Evolutionary conservation across 2,329 filamentous ascomycete species (phyloP).

Genomic region (Aureobasidium sp.): DNA sequence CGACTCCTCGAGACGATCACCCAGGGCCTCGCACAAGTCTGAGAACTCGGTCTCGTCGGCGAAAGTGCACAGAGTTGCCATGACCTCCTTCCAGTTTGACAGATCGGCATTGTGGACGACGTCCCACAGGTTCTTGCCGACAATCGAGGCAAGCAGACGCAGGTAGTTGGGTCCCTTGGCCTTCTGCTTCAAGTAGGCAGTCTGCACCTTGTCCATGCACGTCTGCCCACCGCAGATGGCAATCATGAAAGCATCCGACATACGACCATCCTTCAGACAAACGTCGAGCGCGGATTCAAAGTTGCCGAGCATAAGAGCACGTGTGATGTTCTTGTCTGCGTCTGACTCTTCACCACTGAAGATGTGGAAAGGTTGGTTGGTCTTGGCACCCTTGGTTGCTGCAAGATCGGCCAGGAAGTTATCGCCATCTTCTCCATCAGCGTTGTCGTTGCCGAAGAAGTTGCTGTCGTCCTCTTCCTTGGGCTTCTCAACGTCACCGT

Average conservation of each 20-base stretch:
- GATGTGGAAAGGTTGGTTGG: slow-evolving; percentile 87
- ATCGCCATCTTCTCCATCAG: slow-evolving; percentile 53
- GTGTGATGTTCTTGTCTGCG: slow-evolving; percentile 79
- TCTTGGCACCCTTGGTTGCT: slow-evolving; percentile 84
- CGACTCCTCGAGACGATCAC: slow-evolving; percentile 76
- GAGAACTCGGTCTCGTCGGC: slow-evolving; percentile 85
- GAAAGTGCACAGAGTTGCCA: slow-evolving; percentile 93
- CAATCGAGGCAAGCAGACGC: slow-evolving; percentile 80
- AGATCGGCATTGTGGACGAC: slow-evolving; percentile 93
- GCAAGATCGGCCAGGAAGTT: slow-evolving; percentile 80
- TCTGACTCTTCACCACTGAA: slow-evolving; percentile 75
- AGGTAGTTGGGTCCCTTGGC: slow-evolving; percentile 81
- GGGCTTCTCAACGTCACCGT: slow-evolving; percentile 47
- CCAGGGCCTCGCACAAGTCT: slow-evolving; percentile 88
- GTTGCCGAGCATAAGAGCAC: slow-evolving; percentile 77
- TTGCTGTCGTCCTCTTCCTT: slow-evolving; percentile 30
- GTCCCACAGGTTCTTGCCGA: slow-evolving; percentile 96
- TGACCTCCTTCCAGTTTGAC: slow-evolving; percentile 90
- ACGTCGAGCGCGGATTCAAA: slow-evolving; percentile 86
- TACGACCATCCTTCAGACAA: slow-evolving; percentile 68
- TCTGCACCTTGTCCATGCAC: slow-evolving; percentile 87
- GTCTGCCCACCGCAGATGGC: slow-evolving; percentile 93
- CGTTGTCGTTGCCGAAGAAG: slow-evolving; percentile 66
- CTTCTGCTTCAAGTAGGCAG: slow-evolving; percentile 79
- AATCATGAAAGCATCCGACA: slow-evolving; percentile 96